Evolutionary conservation across 2,329 filamentous ascomycete genomes (phyloP), one percentile per base, ranked within the genome.

Genomic region (Cadophora luteo-olivacea): DNA sequence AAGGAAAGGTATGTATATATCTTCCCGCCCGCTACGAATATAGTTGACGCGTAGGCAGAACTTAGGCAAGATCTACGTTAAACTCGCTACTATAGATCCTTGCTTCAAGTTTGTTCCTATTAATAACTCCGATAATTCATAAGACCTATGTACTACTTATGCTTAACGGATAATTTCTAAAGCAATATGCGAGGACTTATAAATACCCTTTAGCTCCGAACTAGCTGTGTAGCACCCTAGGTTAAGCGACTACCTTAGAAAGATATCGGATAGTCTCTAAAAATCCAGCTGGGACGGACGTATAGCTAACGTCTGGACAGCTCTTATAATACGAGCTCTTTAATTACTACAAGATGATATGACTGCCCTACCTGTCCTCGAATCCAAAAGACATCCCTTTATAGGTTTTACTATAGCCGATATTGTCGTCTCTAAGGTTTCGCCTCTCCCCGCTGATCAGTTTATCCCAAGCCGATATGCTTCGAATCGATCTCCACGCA

Each of bases 271-370:
- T 29, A 60, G 41, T 16, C 36, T 72, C 19, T 57, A 62, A 11
- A 68, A 60, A 25, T 54, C 61, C 29, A 36, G 32, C 16, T 62
- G 68, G 32, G 16, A 61, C 14, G 64, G 68, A 52, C 68, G 67
- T 25, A 65, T 33, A 58, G 68, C 61, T n/a, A 65, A 65, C 54
- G 68, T 72, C 36, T 70, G 64, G 68, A 72, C 49, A 58, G 68
- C 66, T 67, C 70, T 72, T 19, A 72, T 66, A 2, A 69, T 72
- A 62, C 68, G 68, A 67, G 66, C 64, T 52, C 67, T 69, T 61
- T 57, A 64, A 62, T 32, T 36, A 24, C 11, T 64, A 58, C 29
- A 65, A 8, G 16, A 24, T 16, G 45, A 49, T 19, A 51, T 25
- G 24, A n/a, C 19, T 25, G 45, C 32, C n/a, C 3, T 29, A 52